Evolutionary conservation across 495 filamentous ascomycete genomes (phyloP).

Genomic region (Penicillium paxilli): DNA sequence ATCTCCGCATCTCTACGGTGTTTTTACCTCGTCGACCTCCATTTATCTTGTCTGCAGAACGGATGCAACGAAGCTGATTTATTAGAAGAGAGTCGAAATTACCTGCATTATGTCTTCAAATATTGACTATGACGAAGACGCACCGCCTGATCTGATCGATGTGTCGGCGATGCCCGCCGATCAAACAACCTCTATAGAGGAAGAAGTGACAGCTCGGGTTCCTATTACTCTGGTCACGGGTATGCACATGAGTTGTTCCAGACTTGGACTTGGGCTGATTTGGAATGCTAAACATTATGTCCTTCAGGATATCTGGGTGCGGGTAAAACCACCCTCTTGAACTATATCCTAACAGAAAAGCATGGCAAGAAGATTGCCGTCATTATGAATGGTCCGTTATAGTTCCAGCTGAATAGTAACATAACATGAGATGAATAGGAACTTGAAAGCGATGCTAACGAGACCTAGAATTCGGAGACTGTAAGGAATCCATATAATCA

Average conservation of each 20-base stretch:
- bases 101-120: slow-evolving; percentile 33
- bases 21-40: no score
- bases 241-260: no score
- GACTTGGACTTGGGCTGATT: no score
- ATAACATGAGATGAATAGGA: not conserved
- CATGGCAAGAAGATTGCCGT: slow-evolving; percentile 98
- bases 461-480: slow-evolving; percentile 84
- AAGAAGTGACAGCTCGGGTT: slow-evolving; percentile 54
- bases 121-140: slow-evolving; percentile 68
- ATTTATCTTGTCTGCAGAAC: not conserved
- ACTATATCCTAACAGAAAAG: slow-evolving; percentile 89
- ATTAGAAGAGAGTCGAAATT: not conserved
- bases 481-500: slow-evolving; percentile 55
- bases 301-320: slow-evolving; percentile 80
- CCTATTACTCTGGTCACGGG: slow-evolving; percentile 96
- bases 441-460: slow-evolving; percentile 14
- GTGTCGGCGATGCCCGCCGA: slow-evolving; percentile 37
- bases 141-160: slow-evolving; percentile 71
- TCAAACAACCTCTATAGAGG: slow-evolving; percentile 14
- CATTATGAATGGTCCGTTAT: slow-evolving; percentile 80
- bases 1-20: slow-evolving; percentile 42
- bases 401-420: not conserved
- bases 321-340: slow-evolving; percentile 92
- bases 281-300: not conserved
- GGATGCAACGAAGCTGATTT: not conserved